Conservation (phyloP, 306 rosid species). For the Acacia crassicarpa region DNA sequence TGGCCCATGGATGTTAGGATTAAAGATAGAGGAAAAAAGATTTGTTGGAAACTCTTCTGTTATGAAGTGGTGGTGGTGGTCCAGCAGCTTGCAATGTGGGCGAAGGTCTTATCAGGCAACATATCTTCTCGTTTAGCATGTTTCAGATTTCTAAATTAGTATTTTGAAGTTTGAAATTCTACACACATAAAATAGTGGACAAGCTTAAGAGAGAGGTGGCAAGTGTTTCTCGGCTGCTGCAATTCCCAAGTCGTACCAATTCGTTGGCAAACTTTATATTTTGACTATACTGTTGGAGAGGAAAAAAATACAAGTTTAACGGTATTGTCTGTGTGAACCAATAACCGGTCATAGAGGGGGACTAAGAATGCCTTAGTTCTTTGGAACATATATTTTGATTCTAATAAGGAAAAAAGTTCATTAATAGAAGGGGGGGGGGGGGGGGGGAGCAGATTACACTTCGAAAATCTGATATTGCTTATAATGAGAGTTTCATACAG, state of each 20-base stretch:
- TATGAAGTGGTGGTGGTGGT: slow-evolving; percentile 9
- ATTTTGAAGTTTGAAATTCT: background rate
- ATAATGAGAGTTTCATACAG: slow-evolving; percentile 4
- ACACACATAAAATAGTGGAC: background rate
- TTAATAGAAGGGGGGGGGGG: background rate
- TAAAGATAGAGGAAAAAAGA: background rate
- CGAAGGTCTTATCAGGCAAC: slow-evolving; percentile 14
- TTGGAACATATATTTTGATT: slow-evolving; percentile 3
- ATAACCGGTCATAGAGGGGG: background rate
- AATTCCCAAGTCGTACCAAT: slow-evolving; percentile 6
- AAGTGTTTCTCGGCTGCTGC: slow-evolving; percentile 21
- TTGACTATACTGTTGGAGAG: background rate
- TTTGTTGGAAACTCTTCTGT: slow-evolving; percentile 5
- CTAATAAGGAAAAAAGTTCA: slow-evolving; percentile 11
- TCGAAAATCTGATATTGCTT: slow-evolving; percentile 18
- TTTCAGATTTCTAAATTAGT: slow-evolving; percentile 19
- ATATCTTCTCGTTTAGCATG: background rate
- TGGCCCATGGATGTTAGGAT: slow-evolving; percentile 9
- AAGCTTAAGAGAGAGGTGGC: slow-evolving; percentile 23
- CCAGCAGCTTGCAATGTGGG: slow-evolving; percentile 1
- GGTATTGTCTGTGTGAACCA: background rate
- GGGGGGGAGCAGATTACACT: slow-evolving; percentile 18
- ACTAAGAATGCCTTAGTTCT: slow-evolving; percentile 10
- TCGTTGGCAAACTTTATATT: background rate
- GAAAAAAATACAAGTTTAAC: background rate